These are phyloP conservation scores for Rhizopogon parksii DNA, from an alignment of 1,284 basidiomycete species.

Conservation along the genomic window DNA sequence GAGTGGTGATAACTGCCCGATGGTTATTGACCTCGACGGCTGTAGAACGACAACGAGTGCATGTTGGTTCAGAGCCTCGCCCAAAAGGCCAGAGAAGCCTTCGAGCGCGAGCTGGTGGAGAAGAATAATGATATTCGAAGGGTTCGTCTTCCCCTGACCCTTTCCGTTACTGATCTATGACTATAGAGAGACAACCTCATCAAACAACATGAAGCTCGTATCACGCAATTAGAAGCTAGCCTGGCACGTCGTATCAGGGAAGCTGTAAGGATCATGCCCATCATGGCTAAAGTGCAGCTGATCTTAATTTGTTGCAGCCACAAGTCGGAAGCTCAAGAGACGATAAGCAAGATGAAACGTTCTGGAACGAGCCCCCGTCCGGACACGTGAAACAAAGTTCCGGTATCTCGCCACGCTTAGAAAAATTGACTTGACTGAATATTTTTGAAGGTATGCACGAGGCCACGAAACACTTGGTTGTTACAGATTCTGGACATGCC, in stretches of 20 bases:
- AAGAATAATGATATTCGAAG: slow-evolving; percentile 48
- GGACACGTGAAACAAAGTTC: background rate
- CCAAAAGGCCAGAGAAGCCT: slow-evolving; percentile 33
- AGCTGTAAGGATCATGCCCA: slow-evolving; percentile 16
- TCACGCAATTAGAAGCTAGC: slow-evolving; percentile 36
- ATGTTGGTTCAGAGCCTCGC: slow-evolving; percentile 38
- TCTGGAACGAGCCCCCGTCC: slow-evolving; percentile 2
- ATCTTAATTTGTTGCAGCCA: slow-evolving; percentile 1
- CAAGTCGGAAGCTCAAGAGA: slow-evolving; percentile 19
- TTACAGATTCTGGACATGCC: background rate
- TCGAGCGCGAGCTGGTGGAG: slow-evolving; percentile 42
- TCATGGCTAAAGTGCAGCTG: slow-evolving; percentile 17
- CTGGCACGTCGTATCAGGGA: slow-evolving; percentile 36
- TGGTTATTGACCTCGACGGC: slow-evolving; percentile 5
- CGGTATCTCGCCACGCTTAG: background rate
- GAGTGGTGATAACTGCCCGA: slow-evolving; percentile 8
- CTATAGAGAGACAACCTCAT: slow-evolving; percentile 39
- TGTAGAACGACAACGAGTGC: slow-evolving; percentile 42
- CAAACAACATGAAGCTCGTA: slow-evolving; percentile 31
- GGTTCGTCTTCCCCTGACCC: slow-evolving; percentile 26
- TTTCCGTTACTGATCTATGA: slow-evolving; percentile 5
- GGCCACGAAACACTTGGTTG: background rate
- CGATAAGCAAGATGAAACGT: slow-evolving; percentile 2
- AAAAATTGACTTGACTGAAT: background rate
- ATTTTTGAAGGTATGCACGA: background rate